These are phyloP conservation scores for Mytilinidion resinicola DNA, from an alignment of 495 filamentous ascomycete genomes.

Conservation along the genomic window DNA sequence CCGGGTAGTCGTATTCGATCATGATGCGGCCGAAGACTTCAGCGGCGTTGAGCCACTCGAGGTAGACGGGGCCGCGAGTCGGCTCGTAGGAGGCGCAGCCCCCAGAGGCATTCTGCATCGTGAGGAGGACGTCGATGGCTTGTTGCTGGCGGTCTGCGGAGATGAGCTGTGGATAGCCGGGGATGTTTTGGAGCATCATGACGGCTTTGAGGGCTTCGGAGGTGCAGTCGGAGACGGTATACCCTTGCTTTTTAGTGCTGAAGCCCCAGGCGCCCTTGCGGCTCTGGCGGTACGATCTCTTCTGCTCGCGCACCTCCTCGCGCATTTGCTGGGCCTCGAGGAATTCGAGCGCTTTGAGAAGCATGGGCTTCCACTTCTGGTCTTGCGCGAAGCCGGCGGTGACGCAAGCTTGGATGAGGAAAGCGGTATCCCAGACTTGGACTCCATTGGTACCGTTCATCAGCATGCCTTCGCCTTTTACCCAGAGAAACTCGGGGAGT, in stretches of 20 bases:
- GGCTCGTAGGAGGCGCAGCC: conserved; percentile 89
- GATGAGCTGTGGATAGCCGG: conserved; percentile 68
- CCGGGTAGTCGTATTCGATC: conserved; percentile 96
- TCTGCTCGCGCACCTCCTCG: conserved; percentile 72
- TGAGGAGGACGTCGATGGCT: conserved; percentile 81
- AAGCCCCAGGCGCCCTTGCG: conserved; percentile 95
- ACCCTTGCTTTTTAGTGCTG: conserved; percentile 84
- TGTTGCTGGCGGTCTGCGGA: conserved; percentile 71
- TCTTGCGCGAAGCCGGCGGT: conserved; percentile 74
- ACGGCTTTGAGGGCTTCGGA: conserved; percentile 85
- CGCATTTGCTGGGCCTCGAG: conserved; percentile 88
- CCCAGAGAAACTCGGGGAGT: conserved; percentile 81
- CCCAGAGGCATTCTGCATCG: conserved; percentile 85
- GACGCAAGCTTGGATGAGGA: conserved; percentile 72
- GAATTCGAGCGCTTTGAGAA: conserved; percentile 76
- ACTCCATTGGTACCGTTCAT: conserved; percentile 95
- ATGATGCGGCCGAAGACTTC: conserved; percentile 97
- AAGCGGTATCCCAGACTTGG: conserved; percentile 93
- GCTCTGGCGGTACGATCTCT: conserved; percentile 80
- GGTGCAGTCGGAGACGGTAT: conserved; percentile 91
- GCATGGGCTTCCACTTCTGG: conserved; percentile 73
- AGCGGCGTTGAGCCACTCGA: conserved; percentile 87
- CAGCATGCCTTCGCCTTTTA: conserved; percentile 87
- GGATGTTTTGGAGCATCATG: conserved; percentile 73
- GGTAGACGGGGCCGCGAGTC: conserved; percentile 62